phyloP scores from a whole-genome alignment of 1,284 basidiomycete genomes.

The Cutaneotrichosporon sp. region DNA sequence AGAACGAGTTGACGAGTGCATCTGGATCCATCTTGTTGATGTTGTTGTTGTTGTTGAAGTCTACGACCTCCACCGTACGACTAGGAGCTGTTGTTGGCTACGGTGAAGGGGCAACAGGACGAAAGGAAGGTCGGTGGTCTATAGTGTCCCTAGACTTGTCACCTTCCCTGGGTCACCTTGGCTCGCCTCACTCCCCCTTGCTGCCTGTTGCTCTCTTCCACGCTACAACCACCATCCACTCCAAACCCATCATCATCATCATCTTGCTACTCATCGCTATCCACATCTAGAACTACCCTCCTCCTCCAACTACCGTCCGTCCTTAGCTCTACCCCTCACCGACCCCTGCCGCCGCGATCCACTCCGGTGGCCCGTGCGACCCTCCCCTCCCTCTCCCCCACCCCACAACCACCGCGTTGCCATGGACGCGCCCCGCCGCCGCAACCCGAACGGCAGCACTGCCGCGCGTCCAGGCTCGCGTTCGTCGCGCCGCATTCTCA shows the following conservation, averaged over 20 bases:
- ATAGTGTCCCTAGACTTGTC: not conserved
- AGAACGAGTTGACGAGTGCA: too few relatives aligned
- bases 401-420: not conserved
- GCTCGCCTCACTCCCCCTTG: too few relatives aligned
- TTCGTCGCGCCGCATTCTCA: conserved; percentile 25
- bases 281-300: not conserved
- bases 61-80: too few relatives aligned
- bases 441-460: conserved; percentile 10
- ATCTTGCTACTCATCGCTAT: not conserved
- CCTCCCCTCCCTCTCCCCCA: conserved; percentile 1
- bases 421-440: conserved; percentile 12
- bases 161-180: not conserved
- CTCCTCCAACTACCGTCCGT: not conserved
- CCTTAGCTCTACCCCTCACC: not conserved
- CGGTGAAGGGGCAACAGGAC: too few relatives aligned
- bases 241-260: not conserved
- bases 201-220: not conserved
- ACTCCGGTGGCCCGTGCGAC: conserved; percentile 2
- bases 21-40: too few relatives aligned
- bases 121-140: too few relatives aligned
- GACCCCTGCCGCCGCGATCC: not conserved
- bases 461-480: conserved; percentile 20
- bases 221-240: not conserved
- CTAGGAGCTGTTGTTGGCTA: too few relatives aligned
- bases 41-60: too few relatives aligned